phyloP scores from a whole-genome alignment of 1,284 basidiomycete species.

The Tetrapyrgos nigripes region DNA sequence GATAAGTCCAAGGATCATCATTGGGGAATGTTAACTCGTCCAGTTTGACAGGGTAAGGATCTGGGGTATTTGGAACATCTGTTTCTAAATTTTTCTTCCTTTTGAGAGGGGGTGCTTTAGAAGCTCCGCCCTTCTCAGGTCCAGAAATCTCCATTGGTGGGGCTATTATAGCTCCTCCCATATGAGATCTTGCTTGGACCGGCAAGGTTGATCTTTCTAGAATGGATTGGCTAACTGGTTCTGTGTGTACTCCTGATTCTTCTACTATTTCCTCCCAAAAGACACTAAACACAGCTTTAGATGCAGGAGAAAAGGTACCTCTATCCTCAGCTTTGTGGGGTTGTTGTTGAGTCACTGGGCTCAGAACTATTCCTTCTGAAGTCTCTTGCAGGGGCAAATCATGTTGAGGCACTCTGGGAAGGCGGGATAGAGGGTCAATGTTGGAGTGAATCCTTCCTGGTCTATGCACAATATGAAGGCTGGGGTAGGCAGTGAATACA shows the following conservation, averaged over 20 bases:
- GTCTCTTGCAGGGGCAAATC: not conserved
- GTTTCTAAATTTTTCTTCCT: too few relatives aligned
- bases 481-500: conserved; percentile 33
- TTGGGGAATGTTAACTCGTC: not conserved
- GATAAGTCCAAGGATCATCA: not conserved
- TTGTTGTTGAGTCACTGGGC: not conserved
- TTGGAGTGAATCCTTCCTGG: conserved; percentile 36
- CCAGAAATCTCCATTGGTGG: too few relatives aligned
- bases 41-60: too few relatives aligned
- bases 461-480: conserved; percentile 34
- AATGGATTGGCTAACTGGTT: too few relatives aligned
- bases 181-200: too few relatives aligned
- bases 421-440: conserved; percentile 29
- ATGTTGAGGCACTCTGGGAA: conserved; percentile 7
- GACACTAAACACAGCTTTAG: not conserved
- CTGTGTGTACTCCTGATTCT: not conserved
- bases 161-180: too few relatives aligned
- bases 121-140: too few relatives aligned
- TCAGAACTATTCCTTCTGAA: not conserved
- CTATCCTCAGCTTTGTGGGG: not conserved
- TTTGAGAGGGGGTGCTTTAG: too few relatives aligned
- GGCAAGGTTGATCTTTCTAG: too few relatives aligned
- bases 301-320: not conserved
- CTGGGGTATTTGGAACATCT: too few relatives aligned
- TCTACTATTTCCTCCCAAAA: not conserved